Conservation (phyloP, 768 basidiomycete species). For the Leccinum obscurum region DNA sequence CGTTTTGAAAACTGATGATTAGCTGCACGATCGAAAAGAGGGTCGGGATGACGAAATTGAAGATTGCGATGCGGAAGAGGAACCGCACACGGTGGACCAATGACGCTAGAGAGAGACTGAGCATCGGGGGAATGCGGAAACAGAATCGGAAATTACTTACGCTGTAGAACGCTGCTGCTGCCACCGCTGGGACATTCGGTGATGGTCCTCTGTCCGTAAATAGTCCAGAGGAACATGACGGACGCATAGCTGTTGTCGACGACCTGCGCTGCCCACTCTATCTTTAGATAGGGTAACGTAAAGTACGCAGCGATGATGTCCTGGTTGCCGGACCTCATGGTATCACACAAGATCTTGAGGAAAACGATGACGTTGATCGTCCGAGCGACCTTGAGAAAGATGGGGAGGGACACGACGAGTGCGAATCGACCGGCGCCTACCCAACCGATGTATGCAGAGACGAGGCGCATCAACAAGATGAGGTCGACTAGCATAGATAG, state of each 20-base stretch:
- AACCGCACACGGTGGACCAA: constrained; percentile 10
- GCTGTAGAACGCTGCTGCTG: neutral
- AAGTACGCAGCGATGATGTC: constrained; percentile 15
- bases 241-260: constrained; percentile 34
- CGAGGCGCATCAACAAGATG: constrained; percentile 30
- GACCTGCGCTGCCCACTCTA: constrained; percentile 31
- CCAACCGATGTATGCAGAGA: constrained; percentile 22
- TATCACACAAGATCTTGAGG: constrained; percentile 23
- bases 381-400: constrained; percentile 32
- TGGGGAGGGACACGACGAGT: constrained; percentile 22
- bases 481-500: constrained; percentile 32
- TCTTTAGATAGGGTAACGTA: constrained; percentile 27
- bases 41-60: constrained; percentile 29
- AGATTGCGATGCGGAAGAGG: constrained; percentile 27
- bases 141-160: neutral
- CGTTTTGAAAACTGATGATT: neutral
- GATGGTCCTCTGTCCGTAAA: constrained; percentile 3
- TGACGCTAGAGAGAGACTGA: neutral
- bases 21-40: constrained; percentile 11
- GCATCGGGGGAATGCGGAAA: too few species aligned
- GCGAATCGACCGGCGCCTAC: constrained; percentile 20
- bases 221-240: constrained; percentile 25
- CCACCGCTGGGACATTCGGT: neutral
- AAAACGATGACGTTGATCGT: constrained; percentile 31
- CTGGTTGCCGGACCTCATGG: constrained; percentile 15